Evolutionary conservation across 495 filamentous ascomycete genomes (phyloP).

Genomic region (Cercophora newfieldiana): DNA sequence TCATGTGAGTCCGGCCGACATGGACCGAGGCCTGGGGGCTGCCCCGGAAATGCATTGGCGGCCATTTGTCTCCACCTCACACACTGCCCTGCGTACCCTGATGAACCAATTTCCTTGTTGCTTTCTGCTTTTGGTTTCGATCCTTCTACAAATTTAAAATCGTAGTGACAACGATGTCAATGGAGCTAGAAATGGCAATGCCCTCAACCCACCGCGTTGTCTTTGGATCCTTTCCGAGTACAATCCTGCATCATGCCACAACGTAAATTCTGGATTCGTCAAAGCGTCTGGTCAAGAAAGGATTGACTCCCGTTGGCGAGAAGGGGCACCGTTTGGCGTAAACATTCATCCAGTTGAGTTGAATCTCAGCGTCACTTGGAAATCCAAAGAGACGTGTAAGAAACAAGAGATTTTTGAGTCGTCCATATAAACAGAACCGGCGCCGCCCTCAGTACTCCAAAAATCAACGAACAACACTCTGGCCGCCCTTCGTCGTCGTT

Average conservation of each 20-base stretch:
- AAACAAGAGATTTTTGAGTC: not conserved
- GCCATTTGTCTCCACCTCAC: not conserved
- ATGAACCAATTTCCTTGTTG: not conserved
- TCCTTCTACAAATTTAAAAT: not conserved
- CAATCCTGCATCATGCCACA: not conserved
- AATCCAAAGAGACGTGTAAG: not conserved
- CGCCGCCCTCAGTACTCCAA: not conserved
- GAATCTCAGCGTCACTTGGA: too few species aligned
- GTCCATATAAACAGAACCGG: not conserved
- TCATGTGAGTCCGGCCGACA: not conserved
- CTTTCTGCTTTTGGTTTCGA: too few species aligned
- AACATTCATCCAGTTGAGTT: too few species aligned
- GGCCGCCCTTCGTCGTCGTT: constrained; percentile 4
- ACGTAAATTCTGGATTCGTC: too few species aligned
- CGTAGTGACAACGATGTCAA: not conserved
- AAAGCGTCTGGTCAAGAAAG: too few species aligned
- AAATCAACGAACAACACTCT: not conserved
- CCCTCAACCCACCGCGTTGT: not conserved
- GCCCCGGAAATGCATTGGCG: not conserved
- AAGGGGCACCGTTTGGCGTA: too few species aligned
- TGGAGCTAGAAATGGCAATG: not conserved
- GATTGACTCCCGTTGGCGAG: too few species aligned
- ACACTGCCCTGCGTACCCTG: not conserved
- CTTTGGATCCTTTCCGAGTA: too few species aligned
- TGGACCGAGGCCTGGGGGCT: not conserved